phyloP scores from a whole-genome alignment of 2,329 filamentous ascomycete species.

The Cercospora nicotianae region DNA sequence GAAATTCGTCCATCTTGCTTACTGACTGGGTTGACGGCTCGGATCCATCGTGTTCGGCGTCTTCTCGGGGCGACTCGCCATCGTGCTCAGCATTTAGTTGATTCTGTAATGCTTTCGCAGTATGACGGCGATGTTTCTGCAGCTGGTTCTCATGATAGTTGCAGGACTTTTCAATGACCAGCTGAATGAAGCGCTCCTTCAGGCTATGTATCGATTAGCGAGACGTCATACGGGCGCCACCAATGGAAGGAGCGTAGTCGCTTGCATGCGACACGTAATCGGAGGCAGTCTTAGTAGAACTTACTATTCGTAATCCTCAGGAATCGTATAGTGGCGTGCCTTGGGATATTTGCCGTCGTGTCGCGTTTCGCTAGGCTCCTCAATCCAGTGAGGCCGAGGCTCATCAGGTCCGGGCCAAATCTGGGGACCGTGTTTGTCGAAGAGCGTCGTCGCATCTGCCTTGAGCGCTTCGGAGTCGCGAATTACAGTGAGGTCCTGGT shows the following conservation, averaged over 20 bases:
- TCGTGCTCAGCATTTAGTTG: slow-evolving; percentile 9
- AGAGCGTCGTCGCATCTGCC: slow-evolving; percentile 15
- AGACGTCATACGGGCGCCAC: slow-evolving; percentile 4
- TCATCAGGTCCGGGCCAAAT: slow-evolving; percentile 22
- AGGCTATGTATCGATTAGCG: slow-evolving; percentile 16
- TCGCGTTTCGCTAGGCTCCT: slow-evolving; percentile 14
- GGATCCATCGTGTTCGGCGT: neutral
- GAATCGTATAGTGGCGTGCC: slow-evolving; percentile 13
- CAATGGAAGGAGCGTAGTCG: neutral
- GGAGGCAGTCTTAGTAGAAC: neutral
- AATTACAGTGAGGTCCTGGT: slow-evolving; percentile 18
- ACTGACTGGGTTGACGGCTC: slow-evolving; percentile 4
- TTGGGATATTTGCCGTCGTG: slow-evolving; percentile 20
- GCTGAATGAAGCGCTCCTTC: slow-evolving; percentile 19
- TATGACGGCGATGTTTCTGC: slow-evolving; percentile 19
- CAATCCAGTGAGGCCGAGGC: slow-evolving; percentile 19
- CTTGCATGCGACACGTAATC: slow-evolving; percentile 1
- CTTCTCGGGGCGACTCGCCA: slow-evolving; percentile 3
- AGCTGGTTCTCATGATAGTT: slow-evolving; percentile 25
- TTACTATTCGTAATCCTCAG: slow-evolving; percentile 20
- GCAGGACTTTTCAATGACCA: slow-evolving; percentile 24
- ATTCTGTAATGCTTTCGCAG: slow-evolving; percentile 12
- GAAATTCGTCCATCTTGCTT: slow-evolving; percentile 16
- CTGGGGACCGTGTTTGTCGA: slow-evolving; percentile 17
- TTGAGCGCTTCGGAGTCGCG: slow-evolving; percentile 20